Evolutionary conservation across 2,329 filamentous ascomycete species (phyloP), one percentile per base, ranked within the genome.

Genomic region (Tolypocladium tropicale): DNA sequence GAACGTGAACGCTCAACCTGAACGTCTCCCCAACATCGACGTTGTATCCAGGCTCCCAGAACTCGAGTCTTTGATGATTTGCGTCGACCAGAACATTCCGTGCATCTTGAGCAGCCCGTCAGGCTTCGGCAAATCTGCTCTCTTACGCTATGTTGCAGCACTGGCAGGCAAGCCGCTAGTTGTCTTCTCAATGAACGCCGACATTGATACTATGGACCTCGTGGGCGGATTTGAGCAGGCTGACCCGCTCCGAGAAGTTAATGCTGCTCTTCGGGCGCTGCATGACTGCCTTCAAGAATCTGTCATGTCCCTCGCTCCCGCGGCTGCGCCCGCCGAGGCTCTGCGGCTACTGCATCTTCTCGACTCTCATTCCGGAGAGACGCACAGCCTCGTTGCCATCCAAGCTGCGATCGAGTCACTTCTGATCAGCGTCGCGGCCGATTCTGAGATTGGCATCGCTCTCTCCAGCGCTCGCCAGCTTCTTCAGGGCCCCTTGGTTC

Each of bases 181-280:
- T 34, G 88, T 90, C 18, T 89, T 97, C 64, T 85, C 92, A 0
- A 84, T 99, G 73, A 99, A 96, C 67, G 87, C 92, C 7, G 95
- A 99, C 64, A 89, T 96, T 49, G 94, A 99, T 69, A 92, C 93
- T 1, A 96, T 96, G 85, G 94, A 99, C 71, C 82, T 99, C 56
- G 90, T 99, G 56, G 94, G 94, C 65, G 94, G 94, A 0, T 99
- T 96, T 67, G 94, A 99, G 69, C 94, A 99, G 71, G 85, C 90
- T 21, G 94, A 99, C 67, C 84, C 89, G 25, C 78, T 88, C 53
- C 81, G 93, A 55, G 83, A 88, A 59, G 76, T 89, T 5, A 85
- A 87, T 55, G 75, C 77, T n/a, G 66, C 70, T 14, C 67, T 84
- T 32, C 74, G 80, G 52, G 64, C 65, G 34, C 66, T 89, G 14